A percentile compares a stretch with the other conserved stretches of the same genome.
Evolutionary conservation across 176 grass and related monocot species (phyloP).

Genomic region (Triticum aestivum): IWGSC_CS_RefSeq_v2.1 NC_057797.1:508160130-508160629

Average conservation of each 20-base stretch:
- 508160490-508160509: background rate
- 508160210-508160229: constrained; percentile 21
- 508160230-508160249: constrained; percentile 72
- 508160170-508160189: constrained; percentile 8
- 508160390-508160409: background rate
- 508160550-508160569: constrained; percentile 97
- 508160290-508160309: constrained; percentile 89
- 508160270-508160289: constrained; percentile 90
- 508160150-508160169: background rate
- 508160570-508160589: constrained; percentile 83
- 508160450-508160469: background rate
- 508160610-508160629: background rate
- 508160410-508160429: background rate
- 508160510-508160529: constrained; percentile 56
- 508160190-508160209: background rate
- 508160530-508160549: constrained; percentile 96
- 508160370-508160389: background rate
- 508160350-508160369: background rate
- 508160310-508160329: constrained; percentile 94
- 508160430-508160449: background rate
- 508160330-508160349: constrained; percentile 89
- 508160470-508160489: background rate
- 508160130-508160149: background rate
- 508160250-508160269: constrained; percentile 95
- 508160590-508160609: constrained; percentile 74